Percentiles rank a stretch among this genome's conserved stretches.
These are phyloP conservation scores for Prunus mira DNA, from an alignment of 306 rosid genomes.

Conservation along the genomic window DNA sequence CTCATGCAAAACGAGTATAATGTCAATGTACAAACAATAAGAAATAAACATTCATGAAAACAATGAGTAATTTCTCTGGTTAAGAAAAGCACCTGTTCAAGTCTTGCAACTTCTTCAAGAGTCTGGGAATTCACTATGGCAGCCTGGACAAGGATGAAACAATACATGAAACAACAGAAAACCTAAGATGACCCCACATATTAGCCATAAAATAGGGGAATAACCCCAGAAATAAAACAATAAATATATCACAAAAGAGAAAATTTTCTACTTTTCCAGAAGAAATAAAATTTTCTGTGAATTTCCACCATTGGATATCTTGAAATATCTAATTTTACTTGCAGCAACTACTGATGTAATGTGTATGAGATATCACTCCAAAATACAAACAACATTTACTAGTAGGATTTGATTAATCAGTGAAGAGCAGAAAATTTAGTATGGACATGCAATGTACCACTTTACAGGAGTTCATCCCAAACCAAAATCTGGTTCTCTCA, in stretches of 20 bases:
- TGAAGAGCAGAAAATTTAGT: background rate
- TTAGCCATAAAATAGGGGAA: background rate
- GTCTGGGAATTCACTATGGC: constrained; percentile 97
- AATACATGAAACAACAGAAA: background rate
- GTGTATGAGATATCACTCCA: background rate
- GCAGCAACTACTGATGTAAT: background rate
- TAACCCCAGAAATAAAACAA: background rate
- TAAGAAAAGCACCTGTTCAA: constrained; percentile 72
- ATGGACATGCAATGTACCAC: background rate
- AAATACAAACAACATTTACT: background rate
- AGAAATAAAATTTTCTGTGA: background rate
- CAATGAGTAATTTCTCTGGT: background rate
- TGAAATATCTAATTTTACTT: background rate
- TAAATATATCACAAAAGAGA: background rate
- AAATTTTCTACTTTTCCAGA: background rate
- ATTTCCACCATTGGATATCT: background rate
- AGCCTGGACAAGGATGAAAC: constrained; percentile 58
- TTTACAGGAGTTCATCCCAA: too few species aligned
- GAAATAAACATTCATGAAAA: background rate
- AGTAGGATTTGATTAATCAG: background rate
- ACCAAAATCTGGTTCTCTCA: too few species aligned
- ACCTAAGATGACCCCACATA: background rate
- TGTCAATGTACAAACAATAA: constrained; percentile 6
- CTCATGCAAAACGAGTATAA: constrained; percentile 21
- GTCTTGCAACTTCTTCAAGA: constrained; percentile 98